Evolutionary conservation across 2,329 filamentous ascomycete genomes (phyloP).

Genomic region (Pseudogymnoascus sp.): DNA sequence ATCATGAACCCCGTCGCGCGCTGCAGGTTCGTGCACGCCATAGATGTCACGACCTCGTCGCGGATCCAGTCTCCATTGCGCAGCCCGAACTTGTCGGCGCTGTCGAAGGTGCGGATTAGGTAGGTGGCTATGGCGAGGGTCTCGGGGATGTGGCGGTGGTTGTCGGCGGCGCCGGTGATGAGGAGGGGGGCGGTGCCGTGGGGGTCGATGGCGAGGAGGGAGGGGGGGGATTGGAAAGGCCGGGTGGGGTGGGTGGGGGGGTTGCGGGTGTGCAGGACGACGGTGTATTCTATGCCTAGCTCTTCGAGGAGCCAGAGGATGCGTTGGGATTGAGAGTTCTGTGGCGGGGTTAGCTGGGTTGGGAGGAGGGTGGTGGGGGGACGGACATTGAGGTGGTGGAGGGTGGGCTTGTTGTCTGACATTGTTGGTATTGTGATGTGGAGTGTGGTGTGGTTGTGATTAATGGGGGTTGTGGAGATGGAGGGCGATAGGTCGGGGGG

Average conservation of each 20-base stretch:
- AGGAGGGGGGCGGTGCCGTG: conserved; percentile 75
- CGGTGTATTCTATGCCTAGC: too few relatives aligned
- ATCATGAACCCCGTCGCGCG: conserved; percentile 20
- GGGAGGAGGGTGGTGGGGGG: background rate
- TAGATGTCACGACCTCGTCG: conserved; percentile 24
- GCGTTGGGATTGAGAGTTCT: conserved; percentile 58
- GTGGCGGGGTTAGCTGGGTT: conserved; percentile 28
- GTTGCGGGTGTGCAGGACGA: too few relatives aligned
- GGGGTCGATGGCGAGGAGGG: too few relatives aligned
- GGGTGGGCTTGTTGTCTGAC: conserved; percentile 14
- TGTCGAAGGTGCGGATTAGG: conserved; percentile 27
- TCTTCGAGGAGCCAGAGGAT: conserved; percentile 62
- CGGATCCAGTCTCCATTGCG: conserved; percentile 20
- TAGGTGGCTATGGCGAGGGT: conserved; percentile 26
- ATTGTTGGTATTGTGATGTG: background rate
- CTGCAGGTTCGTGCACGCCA: conserved; percentile 23
- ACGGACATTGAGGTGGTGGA: conserved; percentile 23
- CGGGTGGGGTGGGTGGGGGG: too few relatives aligned
- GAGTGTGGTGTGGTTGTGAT: background rate
- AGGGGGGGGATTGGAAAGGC: too few relatives aligned
- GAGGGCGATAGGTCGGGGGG: background rate
- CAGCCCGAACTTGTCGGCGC: conserved; percentile 19
- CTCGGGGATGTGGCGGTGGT: conserved; percentile 23
- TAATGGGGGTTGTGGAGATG: background rate
- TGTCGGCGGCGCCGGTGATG: conserved; percentile 20